Base-by-base conservation (phyloP, 78 protist species). In the Thecamonas trahens region DNA sequence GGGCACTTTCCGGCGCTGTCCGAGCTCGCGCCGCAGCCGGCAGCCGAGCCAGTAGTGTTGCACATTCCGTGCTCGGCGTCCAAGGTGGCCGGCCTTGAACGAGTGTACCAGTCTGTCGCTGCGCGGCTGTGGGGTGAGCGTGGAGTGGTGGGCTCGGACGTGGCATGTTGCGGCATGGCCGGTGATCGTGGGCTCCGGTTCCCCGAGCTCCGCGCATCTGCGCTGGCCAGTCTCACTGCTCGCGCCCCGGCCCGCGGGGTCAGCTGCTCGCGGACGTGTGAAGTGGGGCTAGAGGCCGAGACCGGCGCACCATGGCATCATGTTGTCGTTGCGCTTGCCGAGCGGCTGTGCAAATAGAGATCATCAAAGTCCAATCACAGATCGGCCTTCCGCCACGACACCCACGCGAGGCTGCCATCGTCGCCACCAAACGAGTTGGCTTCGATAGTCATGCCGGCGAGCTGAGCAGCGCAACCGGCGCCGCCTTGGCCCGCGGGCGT, bases 81-180 rank as follows among this genome's bases (percentile, higher is more conserved):
- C 67, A 65, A 76, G 64, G 44, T 67, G 62, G 57, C n/a, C n/a
- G n/a, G 57, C 3, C 18, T 26, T 67, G 8, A 11, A 17, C 14
- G 14, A 4, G 38, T 50, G 20, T 54, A 7, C 38, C 11, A 29
- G 29, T 11, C 61, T 24, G 39, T 68, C n/a, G n/a, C n/a, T 11
- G 73, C 73, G 4, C 31, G 40, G 42, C 32, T 37, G 28, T 76
- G 81, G 55, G 61, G 71, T 13, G 18, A 11, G 42, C 22, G 14
- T 26, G 81, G n/a, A n/a, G n/a, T 76, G 53, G 28, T 40, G 37
- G 50, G 45, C 29, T 24, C 69, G 31, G 57, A 45, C 34, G 58
- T 76, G 2, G 71, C 81, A 24, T 76, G 81, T 61, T 76, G 81
- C 55, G 81, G 81, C 28, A 67, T 54, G 58, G 81, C 81, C 17